Evolutionary conservation across 208 protist genomes (phyloP), one percentile per base, ranked within the genome.

Genomic region (Crithidia expoeki): DNA sequence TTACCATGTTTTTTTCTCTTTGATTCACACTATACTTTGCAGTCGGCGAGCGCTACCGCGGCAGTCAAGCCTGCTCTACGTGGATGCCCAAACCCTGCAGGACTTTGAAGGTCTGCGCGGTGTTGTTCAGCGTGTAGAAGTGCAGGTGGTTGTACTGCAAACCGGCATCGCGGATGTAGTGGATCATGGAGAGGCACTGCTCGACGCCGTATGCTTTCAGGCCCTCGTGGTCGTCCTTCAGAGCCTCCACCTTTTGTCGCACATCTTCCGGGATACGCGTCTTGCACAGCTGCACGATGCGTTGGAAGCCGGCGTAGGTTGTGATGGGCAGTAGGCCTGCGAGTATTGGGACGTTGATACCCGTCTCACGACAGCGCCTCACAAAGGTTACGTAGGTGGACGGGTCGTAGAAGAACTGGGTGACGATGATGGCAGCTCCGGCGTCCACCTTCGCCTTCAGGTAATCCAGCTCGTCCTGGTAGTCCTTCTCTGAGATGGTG

Each of bases 391-490:
- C 80, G 76, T 99, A 99, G 17, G 94, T 60, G 51, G 90, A 57
- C 10, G 86, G 76, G 59, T 98, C 97, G 76, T 98, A 99, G 70
- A 99, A 99, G 14, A 99, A 79, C 84, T 99, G 98, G 9, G 98
- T 99, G 68, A 99, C 94, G 80, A 99, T 94, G 44, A 98, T 51
- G 68, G 96, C 90, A 16, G 98, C 98, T 9, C 98, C 98, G 7
- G 97, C 97, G 65, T 99, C 97, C 28, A 99, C 92, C 77, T 99
- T 99, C 23, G 84, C 83, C 74, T 98, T 98, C 12, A 99, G 85
- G 69, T 98, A 88, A 19, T 74, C 25, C 50, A 99, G 62, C 72
- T 98, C 96, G 28, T 87, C 68, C 51, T 91, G 76, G 40, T 90
- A 90, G 32, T 84, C 81, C 23, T 81, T 76, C 4, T 74, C 55